Evolutionary conservation across 2,329 filamentous ascomycete genomes (phyloP).

Genomic region (Ophiostoma sp.): DNA sequence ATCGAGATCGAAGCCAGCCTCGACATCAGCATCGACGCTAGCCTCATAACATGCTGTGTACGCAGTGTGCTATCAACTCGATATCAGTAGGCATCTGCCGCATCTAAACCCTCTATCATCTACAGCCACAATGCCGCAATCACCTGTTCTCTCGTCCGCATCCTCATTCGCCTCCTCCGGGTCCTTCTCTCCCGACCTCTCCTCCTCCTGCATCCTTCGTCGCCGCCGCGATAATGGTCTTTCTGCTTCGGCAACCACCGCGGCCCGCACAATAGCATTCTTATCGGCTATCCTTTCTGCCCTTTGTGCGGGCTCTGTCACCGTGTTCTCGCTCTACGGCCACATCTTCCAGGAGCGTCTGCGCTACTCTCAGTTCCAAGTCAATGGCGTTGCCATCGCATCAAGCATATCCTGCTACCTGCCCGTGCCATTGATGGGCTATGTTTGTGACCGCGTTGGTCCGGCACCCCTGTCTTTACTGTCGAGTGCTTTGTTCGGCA

Average conservation of each 20-base stretch:
- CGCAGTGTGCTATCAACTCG: neutral
- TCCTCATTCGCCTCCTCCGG: conserved; percentile 23
- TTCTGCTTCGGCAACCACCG: conserved; percentile 29
- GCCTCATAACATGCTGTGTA: neutral
- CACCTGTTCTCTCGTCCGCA: conserved; percentile 17
- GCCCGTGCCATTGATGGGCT: conserved; percentile 83
- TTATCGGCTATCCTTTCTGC: conserved; percentile 50
- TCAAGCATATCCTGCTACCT: conserved; percentile 87
- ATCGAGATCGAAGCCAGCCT: neutral
- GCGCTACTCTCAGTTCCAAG: conserved; percentile 83
- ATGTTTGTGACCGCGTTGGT: conserved; percentile 83
- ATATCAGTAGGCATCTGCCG: neutral
- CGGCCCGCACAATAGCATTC: conserved; percentile 46
- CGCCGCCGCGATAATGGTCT: conserved; percentile 23
- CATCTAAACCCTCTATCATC: neutral
- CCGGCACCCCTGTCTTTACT: conserved; percentile 70
- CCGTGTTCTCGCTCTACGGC: conserved; percentile 89
- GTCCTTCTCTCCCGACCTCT: conserved; percentile 22
- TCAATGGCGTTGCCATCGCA: conserved; percentile 83
- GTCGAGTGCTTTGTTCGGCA: conserved; percentile 67
- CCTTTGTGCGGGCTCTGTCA: conserved; percentile 84
- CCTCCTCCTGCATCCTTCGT: conserved; percentile 18
- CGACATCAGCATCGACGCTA: neutral
- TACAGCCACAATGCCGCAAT: conserved; percentile 18
- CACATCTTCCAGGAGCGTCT: conserved; percentile 82